phyloP scores from a whole-genome alignment of 2,329 filamentous ascomycete species.

The Ophiostoma himal-ulmi region DNA sequence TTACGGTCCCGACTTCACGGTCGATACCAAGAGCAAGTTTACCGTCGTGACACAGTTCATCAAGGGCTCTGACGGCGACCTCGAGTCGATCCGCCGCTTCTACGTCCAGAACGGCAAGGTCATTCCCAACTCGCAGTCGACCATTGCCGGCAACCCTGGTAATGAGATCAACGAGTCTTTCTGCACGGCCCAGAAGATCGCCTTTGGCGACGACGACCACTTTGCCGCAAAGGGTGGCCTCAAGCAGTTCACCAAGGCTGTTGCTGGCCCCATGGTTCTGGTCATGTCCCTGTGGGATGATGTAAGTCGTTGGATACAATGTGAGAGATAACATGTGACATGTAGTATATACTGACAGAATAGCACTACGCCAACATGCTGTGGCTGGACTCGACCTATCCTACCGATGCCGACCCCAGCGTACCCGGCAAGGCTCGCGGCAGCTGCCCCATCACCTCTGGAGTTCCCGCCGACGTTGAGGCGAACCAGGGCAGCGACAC shows the following conservation, averaged over 20 bases:
- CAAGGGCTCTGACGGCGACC: conserved; percentile 39
- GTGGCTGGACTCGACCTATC: conserved; percentile 56
- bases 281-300: conserved; percentile 59
- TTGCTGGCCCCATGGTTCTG: conserved; percentile 54
- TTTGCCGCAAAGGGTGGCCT: conserved; percentile 51
- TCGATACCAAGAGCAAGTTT: conserved; percentile 53
- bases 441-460: conserved; percentile 36
- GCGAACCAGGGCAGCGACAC: neutral
- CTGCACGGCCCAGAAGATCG: conserved; percentile 50
- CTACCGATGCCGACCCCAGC: conserved; percentile 35
- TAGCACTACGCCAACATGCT: conserved; percentile 53
- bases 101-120: conserved; percentile 55
- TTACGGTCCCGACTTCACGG: conserved; percentile 46
- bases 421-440: conserved; percentile 42
- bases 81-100: conserved; percentile 53
- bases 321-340: conserved; percentile 27
- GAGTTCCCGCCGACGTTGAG: neutral
- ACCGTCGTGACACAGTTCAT: conserved; percentile 60
- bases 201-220: conserved; percentile 46
- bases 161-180: conserved; percentile 46
- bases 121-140: conserved; percentile 44
- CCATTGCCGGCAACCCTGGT: conserved; percentile 30
- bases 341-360: conserved; percentile 19
- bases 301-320: neutral
- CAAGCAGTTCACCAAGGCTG: conserved; percentile 46